phyloP scores from a whole-genome alignment of 2,329 filamentous ascomycete genomes.

The Penicillium griseofulvum region DNA sequence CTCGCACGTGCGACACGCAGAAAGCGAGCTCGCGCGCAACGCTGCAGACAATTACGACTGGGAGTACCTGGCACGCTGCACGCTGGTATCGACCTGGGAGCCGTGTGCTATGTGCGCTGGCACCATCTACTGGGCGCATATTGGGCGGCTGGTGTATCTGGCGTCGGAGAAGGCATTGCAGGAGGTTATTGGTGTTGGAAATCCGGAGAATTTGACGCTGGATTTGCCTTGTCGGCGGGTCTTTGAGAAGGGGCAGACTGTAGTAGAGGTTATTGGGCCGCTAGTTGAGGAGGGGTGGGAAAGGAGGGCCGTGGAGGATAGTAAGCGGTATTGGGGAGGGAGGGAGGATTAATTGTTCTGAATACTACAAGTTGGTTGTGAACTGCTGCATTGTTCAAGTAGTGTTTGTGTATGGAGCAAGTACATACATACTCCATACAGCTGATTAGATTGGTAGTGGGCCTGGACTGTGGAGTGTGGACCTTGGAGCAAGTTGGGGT shows the following conservation, averaged over 20 bases:
- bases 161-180: slow-evolving; percentile 50
- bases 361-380: too few relatives aligned
- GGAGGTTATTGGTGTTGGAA: slow-evolving; percentile 47
- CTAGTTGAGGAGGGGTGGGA: slow-evolving; percentile 41
- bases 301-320: slow-evolving; percentile 46
- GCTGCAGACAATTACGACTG: slow-evolving; percentile 51
- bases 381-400: neutral
- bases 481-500: neutral
- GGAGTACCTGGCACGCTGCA: slow-evolving; percentile 50
- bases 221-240: slow-evolving; percentile 50
- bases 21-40: slow-evolving; percentile 51
- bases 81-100: slow-evolving; percentile 55
- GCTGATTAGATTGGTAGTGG: neutral
- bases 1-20: slow-evolving; percentile 55
- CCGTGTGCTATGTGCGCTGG: slow-evolving; percentile 55
- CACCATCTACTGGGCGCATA: slow-evolving; percentile 53
- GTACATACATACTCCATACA: neutral
- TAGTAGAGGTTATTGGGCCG: slow-evolving; percentile 51
- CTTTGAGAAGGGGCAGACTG: slow-evolving; percentile 50
- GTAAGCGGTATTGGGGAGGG: slow-evolving; percentile 45
- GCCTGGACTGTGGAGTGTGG: neutral
- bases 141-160: slow-evolving; percentile 53
- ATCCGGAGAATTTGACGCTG: slow-evolving; percentile 55
- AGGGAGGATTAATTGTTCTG: too few relatives aligned
- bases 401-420: neutral